These are phyloP conservation scores for Neopestalotiopsis sp. DNA, from an alignment of 2,329 filamentous ascomycete species.

Conservation along the genomic window DNA sequence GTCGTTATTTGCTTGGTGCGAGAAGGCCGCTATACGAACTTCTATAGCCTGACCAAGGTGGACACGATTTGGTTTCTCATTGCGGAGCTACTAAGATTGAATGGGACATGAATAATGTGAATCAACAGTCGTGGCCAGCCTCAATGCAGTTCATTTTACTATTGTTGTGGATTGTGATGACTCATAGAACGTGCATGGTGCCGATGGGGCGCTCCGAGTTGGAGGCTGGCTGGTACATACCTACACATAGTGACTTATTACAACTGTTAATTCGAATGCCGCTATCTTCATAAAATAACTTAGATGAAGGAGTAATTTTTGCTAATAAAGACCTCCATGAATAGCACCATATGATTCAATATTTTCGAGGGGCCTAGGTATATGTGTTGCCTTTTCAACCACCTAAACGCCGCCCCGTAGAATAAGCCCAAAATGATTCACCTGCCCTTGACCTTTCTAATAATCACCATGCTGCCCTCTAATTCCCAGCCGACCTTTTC, in stretches of 20 bases:
- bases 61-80: not conserved
- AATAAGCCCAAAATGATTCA: conserved; percentile 24
- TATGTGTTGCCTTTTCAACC: not conserved
- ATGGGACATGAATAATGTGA: not conserved
- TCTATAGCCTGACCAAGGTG: not conserved
- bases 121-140: not conserved
- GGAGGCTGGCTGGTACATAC: no score
- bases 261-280: not conserved
- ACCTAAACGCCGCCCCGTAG: not conserved
- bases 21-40: not conserved
- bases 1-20: not conserved
- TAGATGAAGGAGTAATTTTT: conserved; percentile 2
- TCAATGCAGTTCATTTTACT: not conserved
- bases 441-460: conserved; percentile 61
- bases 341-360: not conserved
- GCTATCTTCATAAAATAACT: not conserved
- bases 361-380: not conserved
- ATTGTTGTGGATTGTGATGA: not conserved
- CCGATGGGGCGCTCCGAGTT: not conserved
- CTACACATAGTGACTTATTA: no score
- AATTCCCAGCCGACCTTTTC: conserved; percentile 87
- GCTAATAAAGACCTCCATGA: not conserved
- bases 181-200: not conserved
- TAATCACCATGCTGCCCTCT: conserved; percentile 75
- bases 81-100: not conserved